Evolutionary conservation across 2,329 filamentous ascomycete species (phyloP), one percentile per base, ranked within the genome.

Genomic region (Exophiala sp.): DNA sequence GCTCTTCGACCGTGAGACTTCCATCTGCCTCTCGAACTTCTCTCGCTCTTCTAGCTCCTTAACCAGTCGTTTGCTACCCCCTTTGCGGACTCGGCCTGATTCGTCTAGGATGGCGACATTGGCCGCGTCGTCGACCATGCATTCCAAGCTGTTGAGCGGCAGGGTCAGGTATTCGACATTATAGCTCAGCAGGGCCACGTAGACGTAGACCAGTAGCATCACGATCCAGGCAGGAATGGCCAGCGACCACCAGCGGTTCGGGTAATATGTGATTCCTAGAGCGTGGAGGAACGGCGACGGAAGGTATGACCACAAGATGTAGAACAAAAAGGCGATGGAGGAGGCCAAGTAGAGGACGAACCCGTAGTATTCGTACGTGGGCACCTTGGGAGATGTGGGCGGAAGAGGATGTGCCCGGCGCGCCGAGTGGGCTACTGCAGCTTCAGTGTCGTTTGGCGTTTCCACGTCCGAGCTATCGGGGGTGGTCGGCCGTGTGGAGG

Each of bases 341-440:
- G 85, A 90, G 64, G 91, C 88, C 32, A 98, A 78, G 72, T 98
- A 97, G 43, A 98, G 79, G 46, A 95, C 91, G 70, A 98, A 98
- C 66, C 93, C 93, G 67, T 97, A 97, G 79, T 97, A 98, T 67
- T 98, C 93, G 72, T 98, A 97, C 0, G 93, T 98, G n/a, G 93
- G 93, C 2, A 98, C 90, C 65, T 93, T 89, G 1, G 93, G 93
- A 46, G 85, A 85, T 1, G 89, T 90, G 48, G 88, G 85, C 4
- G 90, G 88, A 14, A 95, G 81, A 1, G 79, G 83, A 55, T 74
- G 78, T 54, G 73, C 78, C 61, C 73, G 75, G 43, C 72, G 74
- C 48, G 77, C 81, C 22, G 78, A 81, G 64, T 71, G 76, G 22
- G 82, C 76, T 30, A 85, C 79, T 11, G 74, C 76, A 2, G 76